Conservation (phyloP, 139 green algal genomes). For the Closterium sp. region DNA sequence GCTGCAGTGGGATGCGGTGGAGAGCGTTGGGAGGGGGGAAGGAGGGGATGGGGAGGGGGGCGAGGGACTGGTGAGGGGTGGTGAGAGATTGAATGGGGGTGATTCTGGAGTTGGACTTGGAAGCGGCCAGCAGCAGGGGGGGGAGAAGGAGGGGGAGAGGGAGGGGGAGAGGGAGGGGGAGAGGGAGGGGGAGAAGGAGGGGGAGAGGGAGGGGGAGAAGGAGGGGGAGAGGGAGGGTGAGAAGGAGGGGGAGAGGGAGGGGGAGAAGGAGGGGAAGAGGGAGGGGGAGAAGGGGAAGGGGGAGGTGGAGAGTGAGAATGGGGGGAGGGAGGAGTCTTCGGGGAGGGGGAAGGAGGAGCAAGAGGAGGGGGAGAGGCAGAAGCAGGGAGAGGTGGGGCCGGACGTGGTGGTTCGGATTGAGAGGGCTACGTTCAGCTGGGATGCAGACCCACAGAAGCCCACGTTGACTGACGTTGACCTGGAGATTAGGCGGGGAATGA, state of each 20-base stretch:
- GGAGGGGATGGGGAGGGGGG: background rate
- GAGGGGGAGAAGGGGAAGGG: background rate
- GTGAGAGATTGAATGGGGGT: background rate
- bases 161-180: background rate
- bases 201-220: no score
- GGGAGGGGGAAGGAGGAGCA: background rate
- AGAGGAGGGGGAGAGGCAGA: no score
- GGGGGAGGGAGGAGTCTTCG: background rate
- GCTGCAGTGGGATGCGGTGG: conserved; percentile 15
- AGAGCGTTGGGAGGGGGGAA: background rate
- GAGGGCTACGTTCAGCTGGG: conserved; percentile 4
- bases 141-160: background rate
- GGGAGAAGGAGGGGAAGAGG: background rate
- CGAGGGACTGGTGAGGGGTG: background rate
- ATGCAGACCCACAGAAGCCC: background rate
- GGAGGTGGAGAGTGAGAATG: background rate
- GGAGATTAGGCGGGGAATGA: conserved; percentile 6
- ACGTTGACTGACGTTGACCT: conserved; percentile 9
- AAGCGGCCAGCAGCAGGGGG: background rate
- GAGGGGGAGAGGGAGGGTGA: background rate
- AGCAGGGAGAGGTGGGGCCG: no score
- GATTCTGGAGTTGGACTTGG: background rate
- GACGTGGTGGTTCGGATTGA: conserved; percentile 7
- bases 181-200: background rate
- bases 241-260: no score